These are phyloP conservation scores for Bruguiera sexangula DNA, from an alignment of 345 rosid genomes.

Conservation along the genomic window DNA sequence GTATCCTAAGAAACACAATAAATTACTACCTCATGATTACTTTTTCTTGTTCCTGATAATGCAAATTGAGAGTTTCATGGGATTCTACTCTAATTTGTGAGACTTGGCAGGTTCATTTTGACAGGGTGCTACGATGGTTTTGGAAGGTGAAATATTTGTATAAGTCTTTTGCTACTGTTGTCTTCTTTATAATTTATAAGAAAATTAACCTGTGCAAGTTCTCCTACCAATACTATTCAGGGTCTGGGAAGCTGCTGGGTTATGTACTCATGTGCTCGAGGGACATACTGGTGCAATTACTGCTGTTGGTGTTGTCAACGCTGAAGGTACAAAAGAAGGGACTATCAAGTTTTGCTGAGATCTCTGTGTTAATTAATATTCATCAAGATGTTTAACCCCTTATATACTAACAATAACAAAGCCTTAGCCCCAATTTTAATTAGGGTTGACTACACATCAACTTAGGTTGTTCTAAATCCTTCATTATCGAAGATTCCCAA, in stretches of 20 bases:
- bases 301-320: constrained; percentile 56
- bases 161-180: background rate
- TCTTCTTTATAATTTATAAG: constrained; percentile 3
- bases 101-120: constrained; percentile 73
- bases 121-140: constrained; percentile 83
- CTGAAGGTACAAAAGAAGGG: constrained; percentile 43
- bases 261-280: constrained; percentile 72
- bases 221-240: constrained; percentile 27
- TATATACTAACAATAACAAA: no score
- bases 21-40: no score
- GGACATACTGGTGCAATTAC: constrained; percentile 75
- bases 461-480: no score
- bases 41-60: background rate
- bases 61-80: background rate
- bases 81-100: constrained; percentile 17
- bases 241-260: constrained; percentile 74
- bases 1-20: no score
- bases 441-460: no score
- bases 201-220: background rate
- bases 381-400: no score
- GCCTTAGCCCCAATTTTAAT: no score
- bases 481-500: no score
- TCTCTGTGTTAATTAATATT: background rate
- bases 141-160: constrained; percentile 50
- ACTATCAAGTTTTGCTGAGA: background rate